Base-by-base conservation (phyloP, 2,329 filamentous ascomycete genomes). In the Ophiostoma novo-ulmi region DNA sequence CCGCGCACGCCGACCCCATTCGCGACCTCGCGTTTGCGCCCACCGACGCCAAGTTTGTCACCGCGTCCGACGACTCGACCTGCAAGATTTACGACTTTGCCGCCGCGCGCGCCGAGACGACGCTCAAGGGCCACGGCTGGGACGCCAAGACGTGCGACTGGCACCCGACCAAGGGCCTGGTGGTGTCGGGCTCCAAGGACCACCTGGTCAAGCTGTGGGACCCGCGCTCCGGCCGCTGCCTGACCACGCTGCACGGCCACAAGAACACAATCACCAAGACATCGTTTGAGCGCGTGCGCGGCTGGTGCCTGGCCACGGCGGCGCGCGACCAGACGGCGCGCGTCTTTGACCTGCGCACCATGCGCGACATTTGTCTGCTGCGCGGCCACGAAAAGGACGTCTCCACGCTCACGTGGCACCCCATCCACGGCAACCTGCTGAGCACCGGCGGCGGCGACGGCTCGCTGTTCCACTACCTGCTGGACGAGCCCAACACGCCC, bases 161-260 rank as follows among this genome's bases (percentile, higher is more conserved):
- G 95, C 95, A 99, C 81, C 94, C 94, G 1, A 91, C 90, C 26
- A 98, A 97, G 81, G 95, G 95, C 1, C 82, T 99, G 5, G 85
- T 99, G 41, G 94, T 97, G 4, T 98, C 95, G 0, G 95, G 95
- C 52, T 98, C 94, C 13, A 99, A 99, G 81, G 95, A 99, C 77
- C 94, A 99, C 80, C 84, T 97, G 73, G 93, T 99, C 77, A 98
- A 98, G 80, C 88, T 99, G 63, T 99, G 95, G 95, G 95, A 99
- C 79, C 95, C 95, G n/a, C 88, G 95, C 70, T 94, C 90, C 5
- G 90, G 91, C 48, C 89, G 93, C 63, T 97, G 93, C 78, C 84
- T 99, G 70, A 97, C 94, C 0, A 98, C 94, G 0, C 87, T 99
- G 3, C 94, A 97, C 79, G 94, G 93, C 63, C 95, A 98, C 80